A percentile compares a stretch with the other conserved stretches of the same genome.
These are phyloP conservation scores for Backusella macrospora DNA, from an alignment of 192 early-diverging fungal species.

Conservation along the genomic window DNA sequence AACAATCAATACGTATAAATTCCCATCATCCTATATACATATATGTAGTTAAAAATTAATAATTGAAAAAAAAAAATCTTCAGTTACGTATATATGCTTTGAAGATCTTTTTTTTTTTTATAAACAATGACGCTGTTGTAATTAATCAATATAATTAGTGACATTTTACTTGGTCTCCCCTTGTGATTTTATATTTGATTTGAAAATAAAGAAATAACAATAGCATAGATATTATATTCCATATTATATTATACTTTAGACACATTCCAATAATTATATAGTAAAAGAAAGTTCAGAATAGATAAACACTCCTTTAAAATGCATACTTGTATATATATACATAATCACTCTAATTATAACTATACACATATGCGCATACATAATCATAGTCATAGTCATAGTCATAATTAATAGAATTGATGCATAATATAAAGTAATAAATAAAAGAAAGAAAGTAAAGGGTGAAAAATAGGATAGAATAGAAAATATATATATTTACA, in stretches of 20 bases:
- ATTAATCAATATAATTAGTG: not conserved
- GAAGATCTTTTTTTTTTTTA: not conserved
- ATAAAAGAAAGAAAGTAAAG: no score
- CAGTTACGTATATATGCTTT: not conserved
- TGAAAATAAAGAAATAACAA: not conserved
- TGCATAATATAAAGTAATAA: no score
- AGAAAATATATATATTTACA: no score
- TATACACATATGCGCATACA: no score
- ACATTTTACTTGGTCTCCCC: not conserved
- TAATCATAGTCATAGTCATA: no score
- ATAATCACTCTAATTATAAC: no score
- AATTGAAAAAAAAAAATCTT: not conserved
- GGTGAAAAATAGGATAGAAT: no score
- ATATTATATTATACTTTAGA: not conserved
- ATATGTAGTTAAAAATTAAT: not conserved
- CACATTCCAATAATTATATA: not conserved
- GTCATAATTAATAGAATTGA: no score
- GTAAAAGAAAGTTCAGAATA: no score
- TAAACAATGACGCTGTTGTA: not conserved
- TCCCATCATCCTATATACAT: not conserved
- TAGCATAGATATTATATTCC: not conserved
- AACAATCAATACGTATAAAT: no score
- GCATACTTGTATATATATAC: no score
- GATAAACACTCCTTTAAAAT: no score
- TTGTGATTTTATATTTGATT: not conserved